Base-by-base conservation (phyloP, 345 rosid genomes). In the Populus nigra region DNA sequence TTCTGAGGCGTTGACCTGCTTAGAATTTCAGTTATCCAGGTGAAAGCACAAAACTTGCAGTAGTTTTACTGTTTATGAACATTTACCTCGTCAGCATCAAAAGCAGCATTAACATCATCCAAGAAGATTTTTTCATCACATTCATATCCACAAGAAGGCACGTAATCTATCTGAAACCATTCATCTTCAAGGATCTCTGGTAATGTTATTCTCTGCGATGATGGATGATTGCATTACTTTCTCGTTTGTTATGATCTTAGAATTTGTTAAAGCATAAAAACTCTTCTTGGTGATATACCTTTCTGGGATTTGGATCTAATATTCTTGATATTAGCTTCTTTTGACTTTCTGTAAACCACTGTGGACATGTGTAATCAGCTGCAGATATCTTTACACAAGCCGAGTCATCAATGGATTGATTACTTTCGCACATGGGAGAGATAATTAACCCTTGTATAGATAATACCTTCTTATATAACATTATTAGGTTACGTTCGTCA, bases 91-190 rank as follows among this genome's bases (percentile, higher is more conserved):
- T 79, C 57, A 38, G 88, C 84, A 77, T 89, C 89, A 29, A 87
- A 86, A 53, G 92, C 92, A 59, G 87, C 85, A 47, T 71, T 81
- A 66, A 87, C 89, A 81, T 90, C 93, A 79, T 90, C 90, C 65
- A 82, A 69, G 80, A 61, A 50, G 75, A 86, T 81, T 79, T 82
- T 81, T 18, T 87, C 89, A 10, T 81, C 76, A 2, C 61, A 68
- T 59, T 78, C 85, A 68, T 76, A 77, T 78, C 84, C 86, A 15
- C 81, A 84, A 43, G 93, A 85, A 61, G 91, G 94, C 39, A 72
- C 59, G 74, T 93, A 92, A 69, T 88, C 87, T 35, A 72, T 84
- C 81, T 89, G 95, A 76, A 91, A 93, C 99, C 99, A 95, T 76
- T 84, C 61, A 75, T 91, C 96, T 84, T 93, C 87, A 4, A 79